Conservation (phyloP, 495 filamentous ascomycete species). For the Hyaloscypha bicolor region DNA sequence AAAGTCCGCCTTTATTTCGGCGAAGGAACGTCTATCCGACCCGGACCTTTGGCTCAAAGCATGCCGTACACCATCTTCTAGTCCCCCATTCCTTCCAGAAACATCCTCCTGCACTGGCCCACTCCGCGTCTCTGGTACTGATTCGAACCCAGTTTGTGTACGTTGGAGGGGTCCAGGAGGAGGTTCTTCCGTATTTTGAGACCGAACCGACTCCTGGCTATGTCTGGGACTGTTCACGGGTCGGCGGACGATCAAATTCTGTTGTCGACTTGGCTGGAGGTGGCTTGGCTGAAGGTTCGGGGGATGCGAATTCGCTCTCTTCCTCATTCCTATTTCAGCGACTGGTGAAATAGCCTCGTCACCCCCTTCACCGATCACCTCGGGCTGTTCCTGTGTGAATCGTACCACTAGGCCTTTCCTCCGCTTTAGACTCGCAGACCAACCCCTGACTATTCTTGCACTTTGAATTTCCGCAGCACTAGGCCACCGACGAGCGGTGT, state of each 20-base stretch:
- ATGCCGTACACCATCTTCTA: neutral
- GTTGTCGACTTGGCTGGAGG: slow-evolving; percentile 37
- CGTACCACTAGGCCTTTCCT: slow-evolving; percentile 70
- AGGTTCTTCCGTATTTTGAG: neutral
- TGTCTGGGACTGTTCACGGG: neutral
- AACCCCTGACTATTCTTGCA: slow-evolving; percentile 11
- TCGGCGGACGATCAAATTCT: neutral
- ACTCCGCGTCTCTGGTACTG: slow-evolving; percentile 26
- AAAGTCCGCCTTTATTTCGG: slow-evolving; percentile 69
- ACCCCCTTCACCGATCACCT: slow-evolving; percentile 84
- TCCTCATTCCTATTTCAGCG: slow-evolving; percentile 63
- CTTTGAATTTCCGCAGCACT: slow-evolving; percentile 27
- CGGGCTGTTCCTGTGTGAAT: slow-evolving; percentile 67
- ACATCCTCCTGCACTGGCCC: slow-evolving; percentile 26
- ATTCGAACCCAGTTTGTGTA: slow-evolving; percentile 51
- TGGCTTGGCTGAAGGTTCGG: slow-evolving; percentile 30
- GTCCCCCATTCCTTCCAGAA: neutral
- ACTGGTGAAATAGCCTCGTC: slow-evolving; percentile 75
- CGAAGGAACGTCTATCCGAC: slow-evolving; percentile 42
- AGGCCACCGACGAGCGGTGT: slow-evolving; percentile 32
- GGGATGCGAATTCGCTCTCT: slow-evolving; percentile 36
- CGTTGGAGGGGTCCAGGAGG: slow-evolving; percentile 39
- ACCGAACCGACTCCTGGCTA: neutral
- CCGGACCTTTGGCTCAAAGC: neutral
- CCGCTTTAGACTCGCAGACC: slow-evolving; percentile 32